Evolutionary conservation across 768 basidiomycete species (phyloP), one percentile per base, ranked within the genome.

Genomic region (Pleurotus tuoliensis): DNA sequence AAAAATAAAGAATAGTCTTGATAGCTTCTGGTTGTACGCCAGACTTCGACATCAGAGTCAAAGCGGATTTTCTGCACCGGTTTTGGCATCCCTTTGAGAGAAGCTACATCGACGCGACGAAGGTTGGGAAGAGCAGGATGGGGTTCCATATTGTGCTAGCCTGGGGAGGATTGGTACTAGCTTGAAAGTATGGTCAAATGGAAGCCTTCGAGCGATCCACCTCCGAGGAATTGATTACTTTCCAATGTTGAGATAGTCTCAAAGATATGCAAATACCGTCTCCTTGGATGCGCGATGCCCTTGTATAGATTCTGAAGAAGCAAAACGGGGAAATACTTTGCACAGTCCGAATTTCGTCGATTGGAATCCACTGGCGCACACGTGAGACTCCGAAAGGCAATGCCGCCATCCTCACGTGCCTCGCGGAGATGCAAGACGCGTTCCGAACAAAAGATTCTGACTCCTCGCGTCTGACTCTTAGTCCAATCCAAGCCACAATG

Each of bases 1-100:
- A 95, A 72, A 71, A 94, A 96, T 18, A 88, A 63, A 41, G 78
- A 78, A 65, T 87, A 94, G 61, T 90, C 89, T 57, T 73, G 71
- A 66, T 90, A 96, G 0, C 90, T 89, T 38, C 70, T 77, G 4
- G 88, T 87, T 2, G 62, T 67, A 62, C 81, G 85, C 93, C 93
- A 97, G n/a, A 64, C 59, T 20, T 77, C 75, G 34, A 94, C 81
- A 61, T 92, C 90, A 12, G 80, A 74, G 57, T 94, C 92, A n/a
- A 78, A 80, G 55, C 73, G 80, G 56, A 94, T 93, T 64, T 78
- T 82, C 55, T 72, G 67, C n/a, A 67, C 71, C 3, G 87, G 84
- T 12, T 64, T 43, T 5, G 37, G 25, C 16, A 63, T 24, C 6
- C 27, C 51, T 18, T 46, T 30, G 15, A 66, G 44, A 43, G 55